phyloP scores from a whole-genome alignment of 2,329 filamentous ascomycete species.

The Cercospora nicotianae region DNA sequence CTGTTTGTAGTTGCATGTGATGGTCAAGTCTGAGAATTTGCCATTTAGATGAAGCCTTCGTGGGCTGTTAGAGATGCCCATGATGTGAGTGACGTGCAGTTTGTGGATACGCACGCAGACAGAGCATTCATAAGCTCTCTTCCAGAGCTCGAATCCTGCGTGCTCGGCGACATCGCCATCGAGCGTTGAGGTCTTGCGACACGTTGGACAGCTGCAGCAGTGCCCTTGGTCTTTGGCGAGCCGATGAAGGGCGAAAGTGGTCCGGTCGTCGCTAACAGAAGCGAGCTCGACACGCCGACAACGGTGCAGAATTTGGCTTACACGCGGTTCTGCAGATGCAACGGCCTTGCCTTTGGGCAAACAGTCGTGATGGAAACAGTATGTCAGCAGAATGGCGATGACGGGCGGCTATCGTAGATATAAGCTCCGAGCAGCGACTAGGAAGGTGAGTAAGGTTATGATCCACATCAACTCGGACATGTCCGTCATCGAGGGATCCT shows the following conservation, averaged over 20 bases:
- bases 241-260: not conserved
- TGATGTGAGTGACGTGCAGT: conserved; percentile 11
- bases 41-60: conserved; percentile 39
- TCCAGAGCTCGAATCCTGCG: conserved; percentile 40
- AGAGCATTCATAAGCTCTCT: conserved; percentile 50
- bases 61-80: conserved; percentile 29
- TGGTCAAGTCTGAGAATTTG: conserved; percentile 52
- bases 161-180: conserved; percentile 27
- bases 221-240: not conserved
- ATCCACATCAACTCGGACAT: conserved; percentile 1
- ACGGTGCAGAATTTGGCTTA: not conserved
- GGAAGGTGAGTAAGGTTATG: conserved; percentile 1
- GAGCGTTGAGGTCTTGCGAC: not conserved
- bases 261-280: not conserved
- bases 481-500: conserved; percentile 4
- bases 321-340: not conserved
- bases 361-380: not conserved
- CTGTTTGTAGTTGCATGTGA: conserved; percentile 48
- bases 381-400: not conserved
- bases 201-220: not conserved
- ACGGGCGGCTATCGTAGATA: not conserved
- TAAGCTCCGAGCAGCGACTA: not conserved
- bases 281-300: not conserved
- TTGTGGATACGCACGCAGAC: conserved; percentile 45
- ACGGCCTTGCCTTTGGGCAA: not conserved